phyloP scores from a whole-genome alignment of 768 basidiomycete species.

The Artomyces pyxidatus region DNA sequence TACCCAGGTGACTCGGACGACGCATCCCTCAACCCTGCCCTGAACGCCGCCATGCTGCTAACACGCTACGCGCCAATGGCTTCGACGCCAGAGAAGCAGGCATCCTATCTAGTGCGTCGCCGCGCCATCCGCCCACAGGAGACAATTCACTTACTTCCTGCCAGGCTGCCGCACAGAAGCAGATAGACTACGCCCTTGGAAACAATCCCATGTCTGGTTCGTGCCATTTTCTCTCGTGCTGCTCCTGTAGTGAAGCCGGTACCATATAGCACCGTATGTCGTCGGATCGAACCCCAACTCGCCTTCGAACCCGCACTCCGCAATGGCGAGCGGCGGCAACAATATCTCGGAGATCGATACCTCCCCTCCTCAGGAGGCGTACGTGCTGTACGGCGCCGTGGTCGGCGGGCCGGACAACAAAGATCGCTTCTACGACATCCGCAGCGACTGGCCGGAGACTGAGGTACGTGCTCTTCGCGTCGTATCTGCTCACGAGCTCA shows the following conservation, averaged over 20 bases:
- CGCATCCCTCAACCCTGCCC: constrained; percentile 76
- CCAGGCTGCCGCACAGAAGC: constrained; percentile 65
- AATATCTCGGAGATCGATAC: constrained; percentile 65
- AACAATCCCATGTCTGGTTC: constrained; percentile 84
- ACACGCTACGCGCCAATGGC: constrained; percentile 70
- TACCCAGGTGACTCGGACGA: constrained; percentile 79
- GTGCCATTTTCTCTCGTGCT: constrained; percentile 12
- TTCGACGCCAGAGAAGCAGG: constrained; percentile 46
- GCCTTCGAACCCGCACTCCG: constrained; percentile 85
- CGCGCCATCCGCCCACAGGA: background rate
- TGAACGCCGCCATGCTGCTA: constrained; percentile 82
- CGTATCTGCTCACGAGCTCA: background rate
- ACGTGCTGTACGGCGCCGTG: constrained; percentile 80
- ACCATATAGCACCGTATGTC: constrained; percentile 60
- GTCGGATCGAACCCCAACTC: constrained; percentile 90
- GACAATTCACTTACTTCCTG: constrained; percentile 5
- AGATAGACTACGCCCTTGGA: constrained; percentile 78
- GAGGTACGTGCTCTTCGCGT: constrained; percentile 43
- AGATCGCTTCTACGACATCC: constrained; percentile 77
- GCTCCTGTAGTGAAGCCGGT: constrained; percentile 1
- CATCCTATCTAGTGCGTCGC: constrained; percentile 48
- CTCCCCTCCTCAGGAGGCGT: constrained; percentile 59
- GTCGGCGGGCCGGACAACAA: constrained; percentile 78
- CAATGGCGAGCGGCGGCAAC: constrained; percentile 77
- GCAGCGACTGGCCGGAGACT: constrained; percentile 84